Evolutionary conservation across 345 rosid genomes (phyloP), one percentile per base, ranked within the genome.

Genomic region (Populus nigra): DNA sequence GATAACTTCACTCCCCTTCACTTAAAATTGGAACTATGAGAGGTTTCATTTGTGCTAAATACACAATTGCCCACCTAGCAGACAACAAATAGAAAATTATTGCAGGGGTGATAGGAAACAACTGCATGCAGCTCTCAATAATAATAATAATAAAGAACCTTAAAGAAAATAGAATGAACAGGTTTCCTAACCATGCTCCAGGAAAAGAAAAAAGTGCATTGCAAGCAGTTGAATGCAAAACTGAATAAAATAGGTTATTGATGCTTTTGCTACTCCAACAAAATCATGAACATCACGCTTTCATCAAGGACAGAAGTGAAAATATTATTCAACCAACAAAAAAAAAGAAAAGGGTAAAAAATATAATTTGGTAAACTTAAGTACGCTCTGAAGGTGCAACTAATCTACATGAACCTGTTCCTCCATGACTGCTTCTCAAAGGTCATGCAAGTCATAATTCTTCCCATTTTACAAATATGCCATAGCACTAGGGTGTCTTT

Each of bases 21-120:
- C 78, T 93, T 67, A 93, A 83, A 73, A 96, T 91, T 5, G 99
- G 99, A 76, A 96, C 99, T 31, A 96, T 96, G 77, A 96, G 92
- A 2, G 99, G 99, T 73, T 96, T 93, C 99, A 96, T 89, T 80
- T 96, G 98, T 16, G 98, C 98, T 74, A 96, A 86, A 81, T 96
- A 96, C 61, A 96, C 99, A 83, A 96, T 96, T 15, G 99, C 98
- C 97, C 97, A 96, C 98, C 98, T 96, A 73, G 68, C 63, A 87
- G 38, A 75, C 27, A 80, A 69, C 74, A 53, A 7, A 22, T 13
- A 18, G 5, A 76, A 17, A 18, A 72, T 3, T 27, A 22, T 18
- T 41, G 49, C 27, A n/a, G 25, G 31, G 0, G 18, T 33, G 45
- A 36, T 17, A 17, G n/a, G 55, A 49, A n/a, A 53, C 10, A 27